Evolutionary conservation across 306 rosid genomes (phyloP).

Genomic region (Malus sieversii): DNA sequence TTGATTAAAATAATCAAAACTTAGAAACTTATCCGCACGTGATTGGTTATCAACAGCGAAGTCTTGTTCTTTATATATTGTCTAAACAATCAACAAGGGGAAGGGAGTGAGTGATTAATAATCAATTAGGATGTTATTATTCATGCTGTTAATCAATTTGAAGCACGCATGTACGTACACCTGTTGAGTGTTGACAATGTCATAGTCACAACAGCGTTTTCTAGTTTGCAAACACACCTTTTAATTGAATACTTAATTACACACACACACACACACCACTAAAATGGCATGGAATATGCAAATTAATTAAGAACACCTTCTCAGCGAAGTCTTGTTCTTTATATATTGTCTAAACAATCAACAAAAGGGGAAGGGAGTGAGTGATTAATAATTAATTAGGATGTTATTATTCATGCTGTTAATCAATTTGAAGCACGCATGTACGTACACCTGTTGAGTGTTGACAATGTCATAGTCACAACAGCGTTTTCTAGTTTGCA

Average conservation of each 20-base stretch:
- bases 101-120: background rate
- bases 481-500: conserved; percentile 10
- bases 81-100: too few species aligned
- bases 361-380: too few species aligned
- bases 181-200: background rate
- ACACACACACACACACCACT: background rate
- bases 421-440: background rate
- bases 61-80: too few species aligned
- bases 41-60: too few species aligned
- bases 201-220: conserved; percentile 13
- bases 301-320: background rate
- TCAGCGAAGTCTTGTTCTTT: too few species aligned
- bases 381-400: background rate
- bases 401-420: background rate
- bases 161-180: background rate
- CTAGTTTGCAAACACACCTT: background rate
- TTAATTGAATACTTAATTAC: background rate
- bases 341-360: too few species aligned
- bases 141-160: background rate
- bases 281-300: too few species aligned
- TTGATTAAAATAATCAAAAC: too few species aligned
- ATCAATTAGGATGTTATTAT: background rate
- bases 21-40: too few species aligned
- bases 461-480: conserved; percentile 7
- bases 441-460: background rate